These are phyloP conservation scores for Trichosanthes cucumerina DNA, from an alignment of 306 rosid species.

Conservation along the genomic window DNA sequence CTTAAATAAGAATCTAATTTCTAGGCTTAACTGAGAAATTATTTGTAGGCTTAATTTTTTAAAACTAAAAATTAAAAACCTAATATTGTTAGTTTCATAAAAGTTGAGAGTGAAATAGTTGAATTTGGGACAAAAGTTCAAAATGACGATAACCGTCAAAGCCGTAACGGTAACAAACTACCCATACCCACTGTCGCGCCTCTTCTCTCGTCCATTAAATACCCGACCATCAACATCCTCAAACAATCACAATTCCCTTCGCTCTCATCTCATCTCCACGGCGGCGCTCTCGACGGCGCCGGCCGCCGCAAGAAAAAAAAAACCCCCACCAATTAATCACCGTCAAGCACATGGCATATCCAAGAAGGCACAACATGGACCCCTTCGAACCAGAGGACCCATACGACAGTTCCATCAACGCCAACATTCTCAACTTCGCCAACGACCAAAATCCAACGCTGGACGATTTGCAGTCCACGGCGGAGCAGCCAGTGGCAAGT, in stretches of 20 bases:
- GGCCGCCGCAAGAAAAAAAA: not conserved
- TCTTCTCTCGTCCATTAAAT: not conserved
- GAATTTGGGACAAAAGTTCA: not conserved
- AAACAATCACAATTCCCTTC: not conserved
- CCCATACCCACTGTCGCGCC: not conserved
- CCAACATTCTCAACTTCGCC: slow-evolving; percentile 1
- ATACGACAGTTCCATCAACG: slow-evolving; percentile 17
- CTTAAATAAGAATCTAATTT: too few relatives aligned
- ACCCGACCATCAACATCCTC: not conserved
- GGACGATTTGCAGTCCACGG: slow-evolving; percentile 5
- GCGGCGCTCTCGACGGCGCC: not conserved
- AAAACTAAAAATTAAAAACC: too few relatives aligned
- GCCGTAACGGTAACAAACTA: not conserved
- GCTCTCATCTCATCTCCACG: not conserved
- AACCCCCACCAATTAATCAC: not conserved
- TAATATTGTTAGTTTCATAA: too few relatives aligned
- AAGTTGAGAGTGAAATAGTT: too few relatives aligned
- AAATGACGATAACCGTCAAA: not conserved
- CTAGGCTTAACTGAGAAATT: too few relatives aligned
- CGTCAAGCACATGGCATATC: slow-evolving; percentile 1
- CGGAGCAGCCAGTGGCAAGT: not conserved
- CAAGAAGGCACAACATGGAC: not conserved
- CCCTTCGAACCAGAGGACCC: slow-evolving; percentile 4
- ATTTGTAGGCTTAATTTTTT: too few relatives aligned
- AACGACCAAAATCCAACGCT: slow-evolving; percentile 17